Conservation (phyloP, 2,329 filamentous ascomycete species). For the Epichloe glyceriae region DNA sequence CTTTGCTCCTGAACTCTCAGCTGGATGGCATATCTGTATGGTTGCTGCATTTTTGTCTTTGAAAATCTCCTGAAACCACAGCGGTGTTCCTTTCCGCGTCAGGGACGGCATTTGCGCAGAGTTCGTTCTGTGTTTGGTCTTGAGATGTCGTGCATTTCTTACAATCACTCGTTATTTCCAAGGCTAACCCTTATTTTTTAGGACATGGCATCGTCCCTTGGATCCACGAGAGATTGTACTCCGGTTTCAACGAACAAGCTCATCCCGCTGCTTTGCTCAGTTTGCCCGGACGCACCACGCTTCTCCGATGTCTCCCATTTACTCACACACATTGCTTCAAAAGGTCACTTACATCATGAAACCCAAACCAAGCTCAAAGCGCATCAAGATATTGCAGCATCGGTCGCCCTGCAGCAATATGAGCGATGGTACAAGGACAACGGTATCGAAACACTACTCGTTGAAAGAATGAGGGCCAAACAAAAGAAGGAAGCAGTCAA, state of each 20-base stretch:
- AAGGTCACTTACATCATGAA: conserved; percentile 75
- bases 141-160: conserved; percentile 5
- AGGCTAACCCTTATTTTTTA: conserved; percentile 9
- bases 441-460: conserved; percentile 58
- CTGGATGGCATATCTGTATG: conserved; percentile 6
- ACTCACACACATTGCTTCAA: conserved; percentile 83
- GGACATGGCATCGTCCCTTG: conserved; percentile 26
- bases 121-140: conserved; percentile 1
- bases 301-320: conserved; percentile 90
- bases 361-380: conserved; percentile 69
- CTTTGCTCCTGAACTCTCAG: conserved; percentile 11
- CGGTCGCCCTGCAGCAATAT: conserved; percentile 50
- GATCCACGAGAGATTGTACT: conserved; percentile 10
- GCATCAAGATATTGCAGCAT: conserved; percentile 52
- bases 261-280: conserved; percentile 65
- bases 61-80: background rate
- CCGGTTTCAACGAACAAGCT: conserved; percentile 15
- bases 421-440: conserved; percentile 66
- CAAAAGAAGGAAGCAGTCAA: conserved; percentile 49
- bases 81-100: background rate
- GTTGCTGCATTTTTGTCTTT: conserved; percentile 16
- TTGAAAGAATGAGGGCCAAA: conserved; percentile 66
- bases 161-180: conserved; percentile 9
- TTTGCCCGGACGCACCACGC: conserved; percentile 65
- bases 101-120: background rate